Percentiles rank a stretch among this genome's conserved stretches.
These are phyloP conservation scores for Ascobolus immersus DNA, from an alignment of 495 filamentous ascomycete species.

Conservation along the genomic window DNA sequence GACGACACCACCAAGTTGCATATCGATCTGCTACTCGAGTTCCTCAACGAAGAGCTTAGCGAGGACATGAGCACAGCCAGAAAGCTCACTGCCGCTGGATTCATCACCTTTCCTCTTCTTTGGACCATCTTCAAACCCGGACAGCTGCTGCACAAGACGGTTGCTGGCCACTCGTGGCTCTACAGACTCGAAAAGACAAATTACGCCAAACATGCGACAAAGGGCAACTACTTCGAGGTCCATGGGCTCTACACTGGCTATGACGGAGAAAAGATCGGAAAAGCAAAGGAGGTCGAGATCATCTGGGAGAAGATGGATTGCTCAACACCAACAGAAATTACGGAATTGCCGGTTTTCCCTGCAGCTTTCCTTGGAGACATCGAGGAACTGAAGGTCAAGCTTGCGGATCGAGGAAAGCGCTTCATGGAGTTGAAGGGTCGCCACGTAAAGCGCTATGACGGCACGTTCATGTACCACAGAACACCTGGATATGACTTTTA, in stretches of 20 bases:
- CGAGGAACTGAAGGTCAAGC: slow-evolving; percentile 17
- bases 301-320: slow-evolving; percentile 13
- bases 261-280: slow-evolving; percentile 9
- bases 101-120: slow-evolving; percentile 7
- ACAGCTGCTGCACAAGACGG: too few relatives aligned
- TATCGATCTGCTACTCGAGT: slow-evolving; percentile 13
- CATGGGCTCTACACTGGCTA: slow-evolving; percentile 8
- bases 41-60: slow-evolving; percentile 11
- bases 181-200: too few relatives aligned
- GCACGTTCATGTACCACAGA: slow-evolving; percentile 11
- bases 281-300: slow-evolving; percentile 6
- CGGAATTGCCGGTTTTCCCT: slow-evolving; percentile 29
- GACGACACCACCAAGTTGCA: slow-evolving; percentile 14
- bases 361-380: slow-evolving; percentile 27
- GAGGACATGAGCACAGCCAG: slow-evolving; percentile 5
- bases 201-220: slow-evolving; percentile 4
- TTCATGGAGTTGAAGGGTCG: slow-evolving; percentile 27
- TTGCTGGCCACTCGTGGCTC: too few relatives aligned
- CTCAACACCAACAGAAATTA: slow-evolving; percentile 21
- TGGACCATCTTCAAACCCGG: slow-evolving; percentile 15
- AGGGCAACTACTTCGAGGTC: slow-evolving; percentile 11
- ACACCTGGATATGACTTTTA: slow-evolving; percentile 25
- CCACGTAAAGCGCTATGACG: slow-evolving; percentile 28
- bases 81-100: slow-evolving; percentile 3
- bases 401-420: slow-evolving; percentile 23